A percentile compares a stretch with the other conserved stretches of the same genome.
These are phyloP conservation scores for Amborella trichopoda DNA, from an alignment of 164 flowering plant genomes.

Conservation along the genomic window DNA sequence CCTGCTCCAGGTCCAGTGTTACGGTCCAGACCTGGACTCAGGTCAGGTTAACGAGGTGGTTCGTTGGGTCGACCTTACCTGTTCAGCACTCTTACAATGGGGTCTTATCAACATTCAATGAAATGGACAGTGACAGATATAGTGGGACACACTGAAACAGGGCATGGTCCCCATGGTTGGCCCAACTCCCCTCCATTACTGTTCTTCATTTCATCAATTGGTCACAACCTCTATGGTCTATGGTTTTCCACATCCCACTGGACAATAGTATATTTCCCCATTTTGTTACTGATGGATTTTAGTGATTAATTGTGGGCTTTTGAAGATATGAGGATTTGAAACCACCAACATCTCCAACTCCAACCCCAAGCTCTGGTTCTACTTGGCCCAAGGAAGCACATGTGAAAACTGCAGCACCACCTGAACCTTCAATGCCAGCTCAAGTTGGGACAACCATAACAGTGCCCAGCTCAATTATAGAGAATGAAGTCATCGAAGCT, in stretches of 20 bases:
- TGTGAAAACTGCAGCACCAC: neutral
- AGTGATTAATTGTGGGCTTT: neutral
- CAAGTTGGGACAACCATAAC: too few species aligned
- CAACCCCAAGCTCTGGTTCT: conserved; percentile 18
- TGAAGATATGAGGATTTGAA: conserved; percentile 32
- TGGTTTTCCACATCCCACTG: too few species aligned
- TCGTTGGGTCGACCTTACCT: too few species aligned
- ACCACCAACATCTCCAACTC: conserved; percentile 43
- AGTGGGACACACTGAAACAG: neutral
- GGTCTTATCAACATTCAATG: too few species aligned
- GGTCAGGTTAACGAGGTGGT: too few species aligned
- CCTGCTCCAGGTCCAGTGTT: too few species aligned
- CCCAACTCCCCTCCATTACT: conserved; percentile 7
- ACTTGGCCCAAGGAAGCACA: conserved; percentile 1
- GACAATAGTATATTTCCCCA: neutral
- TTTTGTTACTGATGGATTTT: neutral
- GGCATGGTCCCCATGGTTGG: neutral
- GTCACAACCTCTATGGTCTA: conserved; percentile 9
- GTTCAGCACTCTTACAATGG: too few species aligned
- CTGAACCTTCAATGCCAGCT: neutral
- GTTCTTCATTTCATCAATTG: conserved; percentile 64
- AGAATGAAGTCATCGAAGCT: conserved; percentile 3
- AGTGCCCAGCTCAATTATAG: too few species aligned
- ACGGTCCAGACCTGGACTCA: too few species aligned
- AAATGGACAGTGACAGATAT: too few species aligned